Evolutionary conservation across 176 grass and related monocot species (phyloP), one percentile per base, ranked within the genome.

Genomic region (Raddia guianensis): DNA sequence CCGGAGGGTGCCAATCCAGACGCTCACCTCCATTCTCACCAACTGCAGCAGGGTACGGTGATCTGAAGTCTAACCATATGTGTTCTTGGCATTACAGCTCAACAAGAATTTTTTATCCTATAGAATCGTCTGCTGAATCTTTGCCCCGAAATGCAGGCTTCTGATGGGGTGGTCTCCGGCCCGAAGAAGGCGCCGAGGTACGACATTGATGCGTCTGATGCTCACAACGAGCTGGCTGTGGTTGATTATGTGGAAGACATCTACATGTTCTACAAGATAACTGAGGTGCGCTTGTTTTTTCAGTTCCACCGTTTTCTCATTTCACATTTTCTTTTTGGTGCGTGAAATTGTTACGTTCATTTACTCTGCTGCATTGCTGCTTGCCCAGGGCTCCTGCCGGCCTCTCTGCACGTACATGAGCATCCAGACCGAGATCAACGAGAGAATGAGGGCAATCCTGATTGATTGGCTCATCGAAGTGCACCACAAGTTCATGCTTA

Each of bases 221-320:
- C 72, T 55, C 72, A 58, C 65, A 90, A 97, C 44, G 89, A 93
- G 72, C 72, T 97, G 14, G 94, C 91, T 40, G 89, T 92, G 2
- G 94, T 88, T 74, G 94, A 97, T 65, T 97, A 92, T 48, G 79
- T 92, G 32, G 85, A 94, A 55, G 89, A 94, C 10, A 90, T 97
- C 53, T 94, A 94, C 77, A 86, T 68, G 55, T 97, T 94, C 76
- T 97, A 97, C 79, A 90, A 82, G 77, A 70, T 54, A 18, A 84
- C 66, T 32, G 94, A 94, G 91, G 91, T 97, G 70, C 83, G 78
- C 18, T 54, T 93, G 21, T 40, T 40, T 40, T 40, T 40, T 40
- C 37, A 40, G 49, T 65, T 51, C 54, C 32, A 52, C 61, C 52
- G 21, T 68, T 15, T 18, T 50, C n/a, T 46, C 13, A 43, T 80